Base-by-base conservation (phyloP, 169 alveolate species). In the Cryptosporidium baileyi region DNA sequence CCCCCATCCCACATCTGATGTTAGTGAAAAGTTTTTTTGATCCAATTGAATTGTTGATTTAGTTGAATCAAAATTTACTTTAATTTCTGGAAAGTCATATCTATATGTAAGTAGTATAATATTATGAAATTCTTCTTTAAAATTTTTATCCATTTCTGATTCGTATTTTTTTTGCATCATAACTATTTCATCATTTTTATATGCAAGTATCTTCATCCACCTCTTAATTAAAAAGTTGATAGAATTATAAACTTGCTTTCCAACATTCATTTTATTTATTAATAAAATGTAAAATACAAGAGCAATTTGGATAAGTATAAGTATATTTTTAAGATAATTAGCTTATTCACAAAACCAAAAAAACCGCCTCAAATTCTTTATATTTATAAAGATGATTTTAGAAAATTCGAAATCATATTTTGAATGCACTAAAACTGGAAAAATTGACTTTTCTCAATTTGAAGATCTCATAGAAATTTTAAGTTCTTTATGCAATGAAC, bases 1-100 rank as follows among this genome's bases (percentile, higher is more conserved):
- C 0, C 85, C 85, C 85, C 85, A 74, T 7, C 85, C 85, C 9
- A 74, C 5, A 41, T 74, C 85, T 1, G 85, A 22, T 11, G 67
- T 74, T 19, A 24, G 43, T 32, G 22, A 6, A 9, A 38, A 57
- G 3, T 47, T 47, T 47, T 19, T 0, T 13, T 30, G 22, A 19
- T 17, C 1, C 49, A 28, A 61, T 61, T 28, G 51, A 24, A 22
- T 28, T 5, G 8, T 32, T 11, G 54, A 3, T 0, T 47, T 26
- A 47, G 19, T 19, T 47, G 15, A 19, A 19, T 2, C 19, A 11
- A 47, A 57, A 19, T 11, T 30, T 19, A 22, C n/a, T n/a, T 11
- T 32, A 74, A 54, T 54, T 13, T 34, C n/a, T 40, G 22, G 44
- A 36, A 74, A 74, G 13, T 40, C 40, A 54, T 74, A n/a, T 34